Evolutionary conservation across 2,329 filamentous ascomycete genomes (phyloP).

Genomic region (Calonectria crousiana): DNA sequence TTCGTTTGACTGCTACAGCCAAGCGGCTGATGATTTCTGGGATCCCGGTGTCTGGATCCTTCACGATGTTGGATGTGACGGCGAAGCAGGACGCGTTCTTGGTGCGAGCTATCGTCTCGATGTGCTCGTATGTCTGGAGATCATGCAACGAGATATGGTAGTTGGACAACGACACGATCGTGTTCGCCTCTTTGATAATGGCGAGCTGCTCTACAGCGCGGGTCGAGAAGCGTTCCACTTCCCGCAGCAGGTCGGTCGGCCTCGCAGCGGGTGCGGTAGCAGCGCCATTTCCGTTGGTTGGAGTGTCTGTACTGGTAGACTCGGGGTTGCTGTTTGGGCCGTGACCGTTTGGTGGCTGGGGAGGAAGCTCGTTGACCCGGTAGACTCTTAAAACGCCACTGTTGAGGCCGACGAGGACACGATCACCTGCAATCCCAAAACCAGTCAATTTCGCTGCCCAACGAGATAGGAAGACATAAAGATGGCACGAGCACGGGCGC

Average conservation of each 20-base stretch:
- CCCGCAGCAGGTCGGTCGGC: conserved; percentile 86
- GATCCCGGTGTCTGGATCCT: conserved; percentile 87
- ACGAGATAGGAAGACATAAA: background rate
- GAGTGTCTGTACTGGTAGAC: conserved; percentile 42
- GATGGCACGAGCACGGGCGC: background rate
- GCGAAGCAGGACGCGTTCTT: conserved; percentile 92
- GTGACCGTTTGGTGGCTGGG: conserved; percentile 50
- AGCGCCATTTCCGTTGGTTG: conserved; percentile 44
- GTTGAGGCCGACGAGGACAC: conserved; percentile 91
- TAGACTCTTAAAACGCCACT: conserved; percentile 91
- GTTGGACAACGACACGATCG: conserved; percentile 91
- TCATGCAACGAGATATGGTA: conserved; percentile 92
- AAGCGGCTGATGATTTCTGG: conserved; percentile 93
- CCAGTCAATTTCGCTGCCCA: conserved; percentile 18
- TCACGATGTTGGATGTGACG: conserved; percentile 94
- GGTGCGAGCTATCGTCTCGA: conserved; percentile 83
- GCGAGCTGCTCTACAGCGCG: conserved; percentile 93
- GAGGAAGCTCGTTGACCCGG: conserved; percentile 79
- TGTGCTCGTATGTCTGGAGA: conserved; percentile 83
- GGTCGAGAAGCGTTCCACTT: conserved; percentile 93
- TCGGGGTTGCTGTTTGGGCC: conserved; percentile 44
- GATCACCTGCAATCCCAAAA: conserved; percentile 73
- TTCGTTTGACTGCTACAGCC: conserved; percentile 92
- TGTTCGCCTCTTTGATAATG: conserved; percentile 94
- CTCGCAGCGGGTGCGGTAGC: conserved; percentile 54